Evolutionary conservation across 768 basidiomycete species (phyloP), one percentile per base, ranked within the genome.

Genomic region (Tricholoma bakamatsutake): DNA sequence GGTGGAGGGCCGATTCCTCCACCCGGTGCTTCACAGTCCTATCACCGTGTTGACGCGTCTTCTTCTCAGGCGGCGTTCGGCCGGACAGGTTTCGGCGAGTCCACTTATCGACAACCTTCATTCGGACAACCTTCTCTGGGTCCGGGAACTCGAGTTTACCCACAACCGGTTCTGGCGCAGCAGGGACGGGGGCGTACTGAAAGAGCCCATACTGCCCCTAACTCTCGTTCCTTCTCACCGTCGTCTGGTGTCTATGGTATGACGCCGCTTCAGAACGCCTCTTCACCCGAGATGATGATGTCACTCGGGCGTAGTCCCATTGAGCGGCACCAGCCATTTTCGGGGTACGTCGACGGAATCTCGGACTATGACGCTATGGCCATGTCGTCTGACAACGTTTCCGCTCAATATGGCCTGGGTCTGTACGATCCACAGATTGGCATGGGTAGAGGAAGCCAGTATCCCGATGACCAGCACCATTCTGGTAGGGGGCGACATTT

Each of bases 131-230:
- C 54, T 13, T 39, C 54, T 39, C 5, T 50, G 12, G 17, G 6
- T 27, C 18, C 28, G 18, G 45, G 28, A 27, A 5, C 53, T 31
- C 46, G 46, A 30, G 17, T 37, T 3, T 43, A 50, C 17, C 6
- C 49, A 10, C 37, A 12, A 2, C 39, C 27, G 24, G 2, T 10
- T 6, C 3, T 42, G 28, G 4, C 30, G 2, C 48, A 50, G 24
- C 48, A 31, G 15, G 17, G 66, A 69, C n/a, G 48, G 40, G 17
- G 37, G 21, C 21, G 27, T 8, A 13, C 11, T 5, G 12, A 17
- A 3, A 37, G 50, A n/a, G 17, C 50, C 6, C 35, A 40, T 2
- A 52, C 33, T 31, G 21, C 12, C 2, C 51, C 51, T 2, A 8
- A 6, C 13, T 17, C 7, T 34, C 18, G 34, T 8, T 11, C 30